Evolutionary conservation across 129 eudicot genomes (phyloP), one percentile per base, ranked within the genome.

Genomic region (Silybum marianum): DNA sequence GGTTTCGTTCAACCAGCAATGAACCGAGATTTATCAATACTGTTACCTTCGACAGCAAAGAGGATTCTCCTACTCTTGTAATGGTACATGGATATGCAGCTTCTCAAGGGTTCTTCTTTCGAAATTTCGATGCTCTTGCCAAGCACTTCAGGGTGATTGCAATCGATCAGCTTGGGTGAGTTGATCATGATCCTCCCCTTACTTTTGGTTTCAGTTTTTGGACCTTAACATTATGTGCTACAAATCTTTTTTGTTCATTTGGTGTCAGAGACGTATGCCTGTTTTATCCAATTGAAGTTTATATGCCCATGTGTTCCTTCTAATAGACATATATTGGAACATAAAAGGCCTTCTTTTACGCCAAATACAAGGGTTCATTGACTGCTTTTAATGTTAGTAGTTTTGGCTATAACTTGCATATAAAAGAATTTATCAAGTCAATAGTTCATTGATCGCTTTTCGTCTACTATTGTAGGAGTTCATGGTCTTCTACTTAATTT

Each of bases 71-170:
- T 9, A 95, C 99, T 24, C 90, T 95, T 80, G 97, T 95, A 48
- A 90, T 95, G 99, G 91, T 95, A 18, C 99, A 95, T 79, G 98
- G 97, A 76, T 95, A 92, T 77, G 99, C 88, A 72, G 96, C 99
- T 84, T 93, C 99, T 75, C 99, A 95, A 69, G 99, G 99, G 44
- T 95, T 95, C 89, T 95, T 95, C 86, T 95, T 95, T 44, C 91
- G 97, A n/a, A 95, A 95, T 80, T 92, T 92, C 82, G 99, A 92
- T 86, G 90, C 89, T 63, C 96, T 95, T 81, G 94, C 99, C 24
- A 80, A 76, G 11, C 94, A 87, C 82, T 95, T 95, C 74, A 95
- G 79, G 82, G 95, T 95, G 46, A 89, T 95, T 75, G 99, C 97
- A 60, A 90, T 95, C 36, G 99, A 95, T 88, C 97, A 92, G 85